phyloP scores from a whole-genome alignment of 345 rosid genomes.

The Eucalyptus cloeziana region DNA sequence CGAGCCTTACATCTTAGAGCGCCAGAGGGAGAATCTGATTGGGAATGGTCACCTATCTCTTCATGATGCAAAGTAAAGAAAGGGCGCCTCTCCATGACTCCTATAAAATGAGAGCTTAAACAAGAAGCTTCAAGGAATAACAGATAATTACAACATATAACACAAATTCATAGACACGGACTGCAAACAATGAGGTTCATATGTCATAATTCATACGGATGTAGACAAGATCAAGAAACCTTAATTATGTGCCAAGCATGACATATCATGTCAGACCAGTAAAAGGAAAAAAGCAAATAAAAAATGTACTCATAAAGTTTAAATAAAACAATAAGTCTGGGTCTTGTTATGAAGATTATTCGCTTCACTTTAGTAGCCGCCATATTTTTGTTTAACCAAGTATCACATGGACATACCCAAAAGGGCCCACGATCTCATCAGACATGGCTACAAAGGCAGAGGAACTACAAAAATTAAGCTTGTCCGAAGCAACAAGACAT shows the following conservation, averaged over 20 bases:
- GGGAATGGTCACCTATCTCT: constrained; percentile 16
- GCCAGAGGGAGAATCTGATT: constrained; percentile 7
- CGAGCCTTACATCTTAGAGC: constrained; percentile 53
- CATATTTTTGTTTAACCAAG: not conserved
- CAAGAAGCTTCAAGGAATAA: not conserved
- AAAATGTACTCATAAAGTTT: not conserved
- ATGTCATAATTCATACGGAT: not conserved
- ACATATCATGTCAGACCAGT: not conserved
- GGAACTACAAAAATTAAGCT: not conserved
- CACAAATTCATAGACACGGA: not conserved
- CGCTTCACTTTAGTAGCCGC: not conserved
- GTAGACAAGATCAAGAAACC: not conserved
- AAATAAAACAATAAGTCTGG: not conserved
- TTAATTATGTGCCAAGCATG: not conserved
- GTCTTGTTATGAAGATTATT: not conserved
- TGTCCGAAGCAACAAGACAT: not conserved
- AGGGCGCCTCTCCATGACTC: not conserved
- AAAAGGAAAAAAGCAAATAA: not conserved
- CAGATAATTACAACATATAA: not conserved
- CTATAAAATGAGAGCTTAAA: not conserved
- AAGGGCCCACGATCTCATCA: not conserved
- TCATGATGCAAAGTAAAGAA: constrained; percentile 4
- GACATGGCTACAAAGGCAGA: not conserved
- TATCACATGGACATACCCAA: not conserved
- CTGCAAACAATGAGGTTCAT: not conserved